Conservation (phyloP, 768 basidiomycete genomes). For the Rubroboletus pulcherrimus region DNA sequence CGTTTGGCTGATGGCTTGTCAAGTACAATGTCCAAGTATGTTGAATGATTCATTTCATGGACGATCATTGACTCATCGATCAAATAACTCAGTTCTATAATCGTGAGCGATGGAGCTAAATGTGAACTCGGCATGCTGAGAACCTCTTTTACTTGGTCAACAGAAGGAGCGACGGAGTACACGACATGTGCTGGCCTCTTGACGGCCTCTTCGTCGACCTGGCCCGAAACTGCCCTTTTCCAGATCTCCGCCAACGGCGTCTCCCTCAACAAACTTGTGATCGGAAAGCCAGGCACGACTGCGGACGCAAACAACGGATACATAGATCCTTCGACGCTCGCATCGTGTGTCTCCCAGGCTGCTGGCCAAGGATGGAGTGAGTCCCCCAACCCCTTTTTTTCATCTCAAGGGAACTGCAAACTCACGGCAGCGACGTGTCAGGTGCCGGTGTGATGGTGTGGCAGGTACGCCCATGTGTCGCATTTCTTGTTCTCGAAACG, state of each 20-base stretch:
- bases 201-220: slow-evolving; percentile 36
- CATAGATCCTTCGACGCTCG: slow-evolving; percentile 47
- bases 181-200: slow-evolving; percentile 37
- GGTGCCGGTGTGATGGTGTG: slow-evolving; percentile 42
- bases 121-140: too few relatives aligned
- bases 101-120: slow-evolving; percentile 1
- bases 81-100: slow-evolving; percentile 11
- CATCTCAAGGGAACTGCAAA: background rate
- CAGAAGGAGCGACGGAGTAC: slow-evolving; percentile 38
- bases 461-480: slow-evolving; percentile 30
- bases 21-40: slow-evolving; percentile 40
- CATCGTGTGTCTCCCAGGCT: slow-evolving; percentile 57
- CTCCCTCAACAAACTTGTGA: slow-evolving; percentile 61
- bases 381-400: background rate
- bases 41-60: background rate
- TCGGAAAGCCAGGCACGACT: slow-evolving; percentile 62
- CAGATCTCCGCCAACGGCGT: slow-evolving; percentile 53
- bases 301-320: slow-evolving; percentile 52
- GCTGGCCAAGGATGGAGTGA: slow-evolving; percentile 11
- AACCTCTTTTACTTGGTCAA: too few relatives aligned
- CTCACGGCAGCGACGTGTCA: slow-evolving; percentile 9
- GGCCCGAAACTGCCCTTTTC: slow-evolving; percentile 42
- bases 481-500: background rate
- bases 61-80: too few relatives aligned
- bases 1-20: background rate